phyloP scores from a whole-genome alignment of 176 grass and related monocot genomes.

The Triticum monococcum region DNA sequence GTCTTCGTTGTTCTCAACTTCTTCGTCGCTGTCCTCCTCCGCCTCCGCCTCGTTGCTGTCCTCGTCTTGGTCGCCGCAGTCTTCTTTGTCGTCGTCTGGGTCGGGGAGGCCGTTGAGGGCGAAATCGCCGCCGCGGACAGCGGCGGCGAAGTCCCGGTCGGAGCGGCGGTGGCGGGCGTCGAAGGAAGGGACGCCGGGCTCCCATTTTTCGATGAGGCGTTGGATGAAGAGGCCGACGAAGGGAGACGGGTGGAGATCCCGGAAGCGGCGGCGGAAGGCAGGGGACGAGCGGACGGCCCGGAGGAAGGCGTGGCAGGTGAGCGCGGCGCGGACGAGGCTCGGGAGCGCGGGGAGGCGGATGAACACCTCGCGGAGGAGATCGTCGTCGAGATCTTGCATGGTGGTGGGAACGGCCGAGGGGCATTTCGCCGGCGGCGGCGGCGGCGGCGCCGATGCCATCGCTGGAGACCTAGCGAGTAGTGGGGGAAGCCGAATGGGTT shows the following conservation, averaged over 20 bases:
- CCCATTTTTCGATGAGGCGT: not conserved
- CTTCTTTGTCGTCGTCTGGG: not conserved
- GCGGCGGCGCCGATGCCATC: not conserved
- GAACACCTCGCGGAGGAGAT: constrained; percentile 17
- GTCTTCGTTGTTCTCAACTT: too few species aligned
- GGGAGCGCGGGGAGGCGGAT: not conserved
- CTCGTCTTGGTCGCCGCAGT: not conserved
- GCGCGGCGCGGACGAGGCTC: not conserved
- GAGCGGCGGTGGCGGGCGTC: not conserved
- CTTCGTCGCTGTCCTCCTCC: not conserved
- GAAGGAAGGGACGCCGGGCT: not conserved
- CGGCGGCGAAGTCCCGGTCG: not conserved
- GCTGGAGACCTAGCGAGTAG: not conserved
- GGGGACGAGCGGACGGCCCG: not conserved
- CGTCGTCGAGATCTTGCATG: not conserved
- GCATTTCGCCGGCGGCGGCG: not conserved
- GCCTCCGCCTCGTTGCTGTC: not conserved
- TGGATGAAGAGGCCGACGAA: not conserved
- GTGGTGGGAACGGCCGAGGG: not conserved
- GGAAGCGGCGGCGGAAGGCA: not conserved
- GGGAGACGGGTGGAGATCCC: not conserved
- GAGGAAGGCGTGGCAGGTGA: not conserved
- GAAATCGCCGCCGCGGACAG: not conserved
- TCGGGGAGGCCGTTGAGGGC: not conserved
- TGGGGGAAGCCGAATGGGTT: not conserved